phyloP scores from a whole-genome alignment of 106 monocot genomes.

The Phalaenopsis aphrodite region DNA sequence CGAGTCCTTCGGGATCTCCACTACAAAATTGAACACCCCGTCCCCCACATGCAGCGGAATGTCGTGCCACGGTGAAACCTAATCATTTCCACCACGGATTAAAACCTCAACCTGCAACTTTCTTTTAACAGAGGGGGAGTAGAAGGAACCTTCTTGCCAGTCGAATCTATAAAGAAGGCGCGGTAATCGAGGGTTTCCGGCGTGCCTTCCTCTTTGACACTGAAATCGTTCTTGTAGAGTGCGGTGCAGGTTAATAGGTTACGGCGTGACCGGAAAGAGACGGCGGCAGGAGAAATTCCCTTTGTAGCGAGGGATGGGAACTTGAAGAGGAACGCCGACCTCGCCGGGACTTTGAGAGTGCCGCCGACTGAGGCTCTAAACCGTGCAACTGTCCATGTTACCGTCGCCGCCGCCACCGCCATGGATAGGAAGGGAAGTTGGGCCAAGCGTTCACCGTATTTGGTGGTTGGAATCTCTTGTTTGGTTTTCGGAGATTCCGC shows the following conservation, averaged over 20 bases:
- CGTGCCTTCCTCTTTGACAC: constrained; percentile 60
- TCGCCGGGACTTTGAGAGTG: neutral
- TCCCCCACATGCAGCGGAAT: constrained; percentile 66
- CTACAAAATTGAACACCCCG: constrained; percentile 79
- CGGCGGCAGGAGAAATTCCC: neutral
- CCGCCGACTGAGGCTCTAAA: constrained; percentile 3
- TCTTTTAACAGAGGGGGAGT: neutral
- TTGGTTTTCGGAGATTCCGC: too few species aligned
- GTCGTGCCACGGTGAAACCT: constrained; percentile 95
- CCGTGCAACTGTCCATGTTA: constrained; percentile 13
- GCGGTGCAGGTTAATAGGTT: constrained; percentile 24
- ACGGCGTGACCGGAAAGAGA: constrained; percentile 12
- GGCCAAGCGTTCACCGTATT: neutral
- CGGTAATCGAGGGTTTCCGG: constrained; percentile 89
- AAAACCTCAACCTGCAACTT: neutral
- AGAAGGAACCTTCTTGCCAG: constrained; percentile 45
- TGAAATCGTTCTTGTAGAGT: constrained; percentile 30
- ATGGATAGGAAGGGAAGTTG: neutral
- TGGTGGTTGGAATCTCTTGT: too few species aligned
- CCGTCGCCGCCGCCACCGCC: constrained; percentile 15
- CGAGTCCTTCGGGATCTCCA: constrained; percentile 92
- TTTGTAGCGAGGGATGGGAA: constrained; percentile 9
- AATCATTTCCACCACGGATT: neutral
- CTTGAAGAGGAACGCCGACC: neutral
- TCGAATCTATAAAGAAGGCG: constrained; percentile 71